Evolutionary conservation across 208 protist species (phyloP).

Genomic region (Naegleria fowleri): DNA sequence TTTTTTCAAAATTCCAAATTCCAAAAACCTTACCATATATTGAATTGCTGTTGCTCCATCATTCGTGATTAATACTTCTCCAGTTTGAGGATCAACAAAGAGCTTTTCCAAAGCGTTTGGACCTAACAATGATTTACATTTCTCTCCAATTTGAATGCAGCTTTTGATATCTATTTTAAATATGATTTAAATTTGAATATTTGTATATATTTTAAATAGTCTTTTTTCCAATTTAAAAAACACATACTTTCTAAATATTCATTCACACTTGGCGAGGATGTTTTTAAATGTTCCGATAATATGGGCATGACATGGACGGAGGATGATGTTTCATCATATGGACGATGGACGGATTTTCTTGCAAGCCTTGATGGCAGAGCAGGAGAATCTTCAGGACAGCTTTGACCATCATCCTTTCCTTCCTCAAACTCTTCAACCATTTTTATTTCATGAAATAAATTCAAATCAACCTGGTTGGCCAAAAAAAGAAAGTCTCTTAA

Average conservation of each 20-base stretch:
- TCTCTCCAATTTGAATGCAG: neutral
- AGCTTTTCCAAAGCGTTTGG: slow-evolving; percentile 98
- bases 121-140: slow-evolving; percentile 62
- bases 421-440: no score
- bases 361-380: no score
- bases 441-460: no score
- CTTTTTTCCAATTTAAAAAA: neutral
- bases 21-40: slow-evolving; percentile 65
- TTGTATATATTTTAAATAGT: no score
- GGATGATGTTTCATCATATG: no score
- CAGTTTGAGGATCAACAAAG: slow-evolving; percentile 63
- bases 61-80: slow-evolving; percentile 97
- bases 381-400: no score
- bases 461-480: no score
- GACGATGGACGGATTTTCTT: no score
- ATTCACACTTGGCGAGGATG: neutral
- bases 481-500: no score
- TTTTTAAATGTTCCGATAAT: neutral
- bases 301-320: neutral
- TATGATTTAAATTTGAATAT: neutral
- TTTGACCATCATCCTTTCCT: no score
- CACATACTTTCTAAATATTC: neutral
- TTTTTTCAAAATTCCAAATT: slow-evolving; percentile 96
- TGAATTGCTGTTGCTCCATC: slow-evolving; percentile 99
- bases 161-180: neutral